Evolutionary conservation across 495 filamentous ascomycete genomes (phyloP), one percentile per base, ranked within the genome.

Genomic region (Aspergillus olivimuriae): DNA sequence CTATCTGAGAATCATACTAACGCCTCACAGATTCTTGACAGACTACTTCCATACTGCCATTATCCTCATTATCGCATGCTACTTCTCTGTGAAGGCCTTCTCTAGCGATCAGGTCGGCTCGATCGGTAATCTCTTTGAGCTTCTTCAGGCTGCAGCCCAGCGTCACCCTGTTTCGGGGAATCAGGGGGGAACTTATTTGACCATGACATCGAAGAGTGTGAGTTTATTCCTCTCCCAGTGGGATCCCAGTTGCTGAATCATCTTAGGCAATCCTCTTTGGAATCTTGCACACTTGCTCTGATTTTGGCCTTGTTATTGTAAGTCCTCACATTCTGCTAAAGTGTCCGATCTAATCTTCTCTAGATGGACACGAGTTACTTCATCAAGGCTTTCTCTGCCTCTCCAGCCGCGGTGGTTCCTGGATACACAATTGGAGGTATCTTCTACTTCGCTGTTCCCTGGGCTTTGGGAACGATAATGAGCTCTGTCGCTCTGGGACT

Each of bases 301-400:
- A 68, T 39, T 72, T 73, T 41, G 65, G 65, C 17, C 48, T 65
- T 2, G 63, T 65, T n/a, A 61, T 67, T 39, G 63, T 66, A 37
- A 51, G 62, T 49, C 28, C n/a, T n/a, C n/a, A n/a, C n/a, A n/a
- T n/a, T n/a, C n/a, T n/a, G n/a, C n/a, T n/a, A n/a, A n/a, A n/a
- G n/a, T n/a, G n/a, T n/a, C n/a, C n/a, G n/a, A 38, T n/a, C 10
- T 4, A 17, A 36, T 4, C 12, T 15, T 21, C 9, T 22, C 35
- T 34, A 67, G 55, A 72, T 68, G 66, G 68, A 72, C 40, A 72
- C 65, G 0, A 65, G 62, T 35, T 70, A 70, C 48, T 74, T 68
- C 36, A 69, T 68, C 47, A 74, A 74, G 32, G 62, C 67, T 1
- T 70, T 74, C 46, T 59, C 69, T 0, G 66, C 68, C 4, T 47